phyloP scores from a whole-genome alignment of 1,139 yeast species.

The Suhomyces ambrosiae region DNA sequence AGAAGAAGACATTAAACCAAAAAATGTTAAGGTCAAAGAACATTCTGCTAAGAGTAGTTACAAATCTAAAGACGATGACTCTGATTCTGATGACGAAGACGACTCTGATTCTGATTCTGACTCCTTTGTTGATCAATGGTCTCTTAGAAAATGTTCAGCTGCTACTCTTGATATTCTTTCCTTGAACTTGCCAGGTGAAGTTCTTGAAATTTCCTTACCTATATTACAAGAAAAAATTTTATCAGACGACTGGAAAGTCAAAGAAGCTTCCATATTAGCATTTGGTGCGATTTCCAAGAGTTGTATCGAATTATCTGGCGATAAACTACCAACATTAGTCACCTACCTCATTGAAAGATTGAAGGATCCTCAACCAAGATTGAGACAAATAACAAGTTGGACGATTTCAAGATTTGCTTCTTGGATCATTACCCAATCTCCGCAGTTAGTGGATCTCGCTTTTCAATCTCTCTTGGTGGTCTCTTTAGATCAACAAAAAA shows the following conservation, averaged over 20 bases:
- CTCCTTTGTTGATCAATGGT: conserved; percentile 76
- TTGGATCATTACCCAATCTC: conserved; percentile 76
- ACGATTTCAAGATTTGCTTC: conserved; percentile 80
- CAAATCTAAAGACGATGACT: conserved; percentile 35
- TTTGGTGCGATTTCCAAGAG: conserved; percentile 95
- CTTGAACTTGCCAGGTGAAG: conserved; percentile 64
- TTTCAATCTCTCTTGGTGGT: conserved; percentile 74
- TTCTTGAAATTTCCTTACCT: conserved; percentile 71
- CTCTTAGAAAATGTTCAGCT: conserved; percentile 88
- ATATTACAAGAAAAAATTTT: conserved; percentile 69
- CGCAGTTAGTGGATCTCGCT: conserved; percentile 74
- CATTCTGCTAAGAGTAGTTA: conserved; percentile 41
- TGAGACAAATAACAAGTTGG: conserved; percentile 95
- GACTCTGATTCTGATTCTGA: conserved; percentile 67
- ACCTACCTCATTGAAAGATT: conserved; percentile 84
- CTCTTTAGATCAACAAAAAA: conserved; percentile 80
- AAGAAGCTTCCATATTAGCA: conserved; percentile 93
- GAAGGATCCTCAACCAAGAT: conserved; percentile 76
- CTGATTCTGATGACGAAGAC: conserved; percentile 52
- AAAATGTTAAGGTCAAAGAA: conserved; percentile 66
- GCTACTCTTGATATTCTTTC: conserved; percentile 87
- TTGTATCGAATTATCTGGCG: conserved; percentile 70
- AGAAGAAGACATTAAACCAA: conserved; percentile 86
- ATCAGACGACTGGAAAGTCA: conserved; percentile 76
- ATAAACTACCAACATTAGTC: conserved; percentile 75